These are phyloP conservation scores for Bacterosira constricta DNA, from an alignment of 108 stramenopile genomes.

Conservation along the genomic window DNA sequence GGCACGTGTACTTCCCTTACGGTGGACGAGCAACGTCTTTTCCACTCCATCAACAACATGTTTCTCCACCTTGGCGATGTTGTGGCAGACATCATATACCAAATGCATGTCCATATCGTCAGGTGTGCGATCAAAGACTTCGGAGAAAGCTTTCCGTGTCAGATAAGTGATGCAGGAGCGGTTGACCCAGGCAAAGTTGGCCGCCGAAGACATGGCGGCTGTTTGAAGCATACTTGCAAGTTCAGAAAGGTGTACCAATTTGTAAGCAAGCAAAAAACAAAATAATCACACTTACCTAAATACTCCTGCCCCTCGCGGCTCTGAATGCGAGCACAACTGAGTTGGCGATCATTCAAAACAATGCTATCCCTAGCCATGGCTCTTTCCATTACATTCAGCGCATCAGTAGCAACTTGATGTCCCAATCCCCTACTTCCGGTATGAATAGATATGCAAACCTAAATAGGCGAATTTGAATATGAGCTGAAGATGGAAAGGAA, in stretches of 20 bases:
- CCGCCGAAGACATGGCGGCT: constrained; percentile 77
- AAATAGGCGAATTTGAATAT: no score
- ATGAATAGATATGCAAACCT: constrained; percentile 90
- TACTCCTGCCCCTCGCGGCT: constrained; percentile 84
- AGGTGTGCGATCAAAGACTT: constrained; percentile 73
- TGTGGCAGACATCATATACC: constrained; percentile 87
- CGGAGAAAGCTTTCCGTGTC: constrained; percentile 77
- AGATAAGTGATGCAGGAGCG: constrained; percentile 81
- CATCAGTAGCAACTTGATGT: constrained; percentile 90
- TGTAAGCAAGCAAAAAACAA: neutral
- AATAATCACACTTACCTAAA: constrained; percentile 42
- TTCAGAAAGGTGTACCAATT: neutral
- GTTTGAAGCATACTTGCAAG: neutral
- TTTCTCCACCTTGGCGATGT: constrained; percentile 89
- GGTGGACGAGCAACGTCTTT: constrained; percentile 84
- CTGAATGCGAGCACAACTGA: constrained; percentile 78
- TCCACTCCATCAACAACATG: constrained; percentile 72
- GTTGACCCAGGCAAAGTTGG: constrained; percentile 92
- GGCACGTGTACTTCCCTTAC: constrained; percentile 84
- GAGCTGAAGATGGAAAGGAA: no score
- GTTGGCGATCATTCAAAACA: constrained; percentile 78
- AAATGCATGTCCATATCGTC: constrained; percentile 91
- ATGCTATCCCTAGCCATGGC: constrained; percentile 82
- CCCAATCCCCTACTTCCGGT: constrained; percentile 80
- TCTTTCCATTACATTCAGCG: constrained; percentile 76